Base-by-base conservation (phyloP, 1,284 basidiomycete species). In the Heliocybe sulcata region DNA sequence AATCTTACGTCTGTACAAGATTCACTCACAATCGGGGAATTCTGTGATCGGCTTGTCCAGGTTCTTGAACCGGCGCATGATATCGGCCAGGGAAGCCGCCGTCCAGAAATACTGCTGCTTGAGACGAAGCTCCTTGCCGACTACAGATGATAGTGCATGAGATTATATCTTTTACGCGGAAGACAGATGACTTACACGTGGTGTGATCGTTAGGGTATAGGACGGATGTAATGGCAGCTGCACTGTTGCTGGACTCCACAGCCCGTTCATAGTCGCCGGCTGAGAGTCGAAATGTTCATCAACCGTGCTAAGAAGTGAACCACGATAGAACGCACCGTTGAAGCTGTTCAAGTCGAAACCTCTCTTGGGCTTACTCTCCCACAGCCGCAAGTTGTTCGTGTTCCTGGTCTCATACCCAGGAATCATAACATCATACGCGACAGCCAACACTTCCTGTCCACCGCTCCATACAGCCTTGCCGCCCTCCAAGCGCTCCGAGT, bases 81-180 rank as follows among this genome's bases (percentile, higher is more conserved):
- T 96, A 67, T 97, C 94, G 56, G 85, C 81, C 35, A 95, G 77
- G 67, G 84, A 88, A 22, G 91, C 92, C 20, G 90, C 87, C 31
- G 88, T 91, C 90, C 90, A 92, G 73, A 93, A 92, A 72, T 94
- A 94, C 71, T 97, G 94, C 65, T 97, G 94, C 76, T 96, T 95
- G 61, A 97, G 78, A 57, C 94, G 85, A 27, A 96, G 76, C 68
- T 94, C 90, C 69, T 96, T 96, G 59, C 94, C 94, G 56, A 87
- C 87, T 90, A 56, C 26, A 50, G 2, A 26, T 16, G 23, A n/a
- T n/a, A n/a, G n/a, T n/a, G n/a, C 26, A 42, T 27, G 45, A 50
- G 23, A 52, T 35, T 48, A 59, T 4, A 33, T 22, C 12, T 1
- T n/a, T 6, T 27, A 42, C 29, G 3, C 10, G 42, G 12, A 31